These are phyloP conservation scores for Erodium trifolium DNA, from an alignment of 441 rosid genomes.

Conservation along the genomic window DNA sequence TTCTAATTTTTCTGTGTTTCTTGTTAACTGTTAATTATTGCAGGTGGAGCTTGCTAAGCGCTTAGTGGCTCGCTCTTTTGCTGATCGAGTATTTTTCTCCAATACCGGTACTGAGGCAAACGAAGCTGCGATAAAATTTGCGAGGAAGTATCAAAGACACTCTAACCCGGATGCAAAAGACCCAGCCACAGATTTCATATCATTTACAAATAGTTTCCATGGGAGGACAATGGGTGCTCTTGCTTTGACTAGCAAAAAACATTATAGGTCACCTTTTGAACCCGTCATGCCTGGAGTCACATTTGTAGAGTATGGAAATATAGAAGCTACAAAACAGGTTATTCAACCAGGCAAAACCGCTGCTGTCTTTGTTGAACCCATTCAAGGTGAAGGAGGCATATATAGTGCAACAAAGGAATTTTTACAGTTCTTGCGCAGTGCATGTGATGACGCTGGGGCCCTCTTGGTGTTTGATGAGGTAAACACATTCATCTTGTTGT, in stretches of 20 bases:
- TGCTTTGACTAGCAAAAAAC: constrained; percentile 86
- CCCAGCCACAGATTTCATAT: constrained; percentile 54
- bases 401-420: constrained; percentile 72
- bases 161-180: constrained; percentile 38
- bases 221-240: constrained; percentile 81
- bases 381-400: constrained; percentile 96
- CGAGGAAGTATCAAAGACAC: constrained; percentile 73
- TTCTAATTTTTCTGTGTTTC: not conserved
- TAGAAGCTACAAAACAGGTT: constrained; percentile 44
- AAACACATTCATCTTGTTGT: constrained; percentile 6
- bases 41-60: constrained; percentile 79
- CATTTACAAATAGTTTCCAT: constrained; percentile 76
- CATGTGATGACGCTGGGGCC: constrained; percentile 69
- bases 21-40: constrained; percentile 11
- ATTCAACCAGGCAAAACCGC: constrained; percentile 53
- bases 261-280: constrained; percentile 74
- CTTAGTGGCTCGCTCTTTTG: constrained; percentile 62
- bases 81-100: constrained; percentile 73
- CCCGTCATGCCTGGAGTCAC: constrained; percentile 96
- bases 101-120: constrained; percentile 94
- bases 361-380: constrained; percentile 86
- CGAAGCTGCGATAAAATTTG: constrained; percentile 91
- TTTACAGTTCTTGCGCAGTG: constrained; percentile 52
- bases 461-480: constrained; percentile 92
- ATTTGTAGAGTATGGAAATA: constrained; percentile 73